A percentile compares a stretch with the other conserved stretches of the same genome.
These are phyloP conservation scores for Vishniacozyma victoriae DNA, from an alignment of 768 basidiomycete genomes.

Conservation along the genomic window DNA sequence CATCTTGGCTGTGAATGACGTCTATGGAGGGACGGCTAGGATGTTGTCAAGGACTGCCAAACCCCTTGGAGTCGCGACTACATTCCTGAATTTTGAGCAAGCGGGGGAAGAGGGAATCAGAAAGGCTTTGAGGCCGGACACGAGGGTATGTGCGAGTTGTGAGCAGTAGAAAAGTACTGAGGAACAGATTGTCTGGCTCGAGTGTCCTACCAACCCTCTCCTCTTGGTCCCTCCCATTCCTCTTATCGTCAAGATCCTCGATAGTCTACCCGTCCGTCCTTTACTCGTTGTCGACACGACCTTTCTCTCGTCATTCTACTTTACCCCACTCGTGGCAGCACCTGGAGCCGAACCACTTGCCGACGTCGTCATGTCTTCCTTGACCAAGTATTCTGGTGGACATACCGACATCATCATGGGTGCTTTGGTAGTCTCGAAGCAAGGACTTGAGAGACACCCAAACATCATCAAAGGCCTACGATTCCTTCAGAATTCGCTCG, in stretches of 20 bases:
- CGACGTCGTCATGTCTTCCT: slow-evolving; percentile 69
- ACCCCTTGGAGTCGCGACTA: slow-evolving; percentile 51
- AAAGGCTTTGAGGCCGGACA: slow-evolving; percentile 66
- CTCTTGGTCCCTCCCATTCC: slow-evolving; percentile 77
- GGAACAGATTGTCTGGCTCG: slow-evolving; percentile 80
- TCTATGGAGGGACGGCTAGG: slow-evolving; percentile 88
- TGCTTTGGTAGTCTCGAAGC: slow-evolving; percentile 53
- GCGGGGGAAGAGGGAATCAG: slow-evolving; percentile 61
- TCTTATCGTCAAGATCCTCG: slow-evolving; percentile 62
- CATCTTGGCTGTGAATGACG: slow-evolving; percentile 80
- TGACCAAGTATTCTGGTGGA: slow-evolving; percentile 82
- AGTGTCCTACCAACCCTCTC: slow-evolving; percentile 91
- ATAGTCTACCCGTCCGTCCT: slow-evolving; percentile 55
- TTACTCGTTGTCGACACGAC: slow-evolving; percentile 89
- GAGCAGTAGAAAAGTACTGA: slow-evolving; percentile 3
- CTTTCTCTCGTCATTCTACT: slow-evolving; percentile 86
- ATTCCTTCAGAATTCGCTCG: slow-evolving; percentile 77
- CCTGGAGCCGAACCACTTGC: slow-evolving; percentile 53
- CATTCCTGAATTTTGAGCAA: slow-evolving; percentile 74
- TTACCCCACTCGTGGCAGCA: slow-evolving; percentile 63
- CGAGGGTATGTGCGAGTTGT: slow-evolving; percentile 58
- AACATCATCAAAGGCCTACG: slow-evolving; percentile 57
- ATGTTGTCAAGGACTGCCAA: slow-evolving; percentile 33
- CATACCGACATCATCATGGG: slow-evolving; percentile 94
- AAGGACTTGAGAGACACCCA: slow-evolving; percentile 19